Conservation (phyloP, 2,329 filamentous ascomycete species). For the Alternaria novae-zelandiae region DNA sequence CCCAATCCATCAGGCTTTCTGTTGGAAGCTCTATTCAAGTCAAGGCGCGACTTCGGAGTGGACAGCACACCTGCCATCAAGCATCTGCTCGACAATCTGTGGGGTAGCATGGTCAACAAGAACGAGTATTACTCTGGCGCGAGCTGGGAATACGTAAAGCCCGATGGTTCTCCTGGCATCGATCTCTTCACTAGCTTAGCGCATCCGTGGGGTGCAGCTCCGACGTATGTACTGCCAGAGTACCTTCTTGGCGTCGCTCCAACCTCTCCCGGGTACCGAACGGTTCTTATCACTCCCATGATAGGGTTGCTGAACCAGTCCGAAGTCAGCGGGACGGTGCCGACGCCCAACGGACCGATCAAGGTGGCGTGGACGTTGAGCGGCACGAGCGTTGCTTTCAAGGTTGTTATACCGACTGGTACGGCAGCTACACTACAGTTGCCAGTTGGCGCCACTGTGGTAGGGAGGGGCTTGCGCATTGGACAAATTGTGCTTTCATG, state of each 20-base stretch:
- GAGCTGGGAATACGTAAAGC: slow-evolving; percentile 55
- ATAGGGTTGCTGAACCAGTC: neutral
- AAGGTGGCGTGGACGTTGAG: neutral
- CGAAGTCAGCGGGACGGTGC: neutral
- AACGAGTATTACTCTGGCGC: slow-evolving; percentile 48
- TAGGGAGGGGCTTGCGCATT: neutral
- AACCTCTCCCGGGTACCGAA: slow-evolving; percentile 15
- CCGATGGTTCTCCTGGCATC: slow-evolving; percentile 50
- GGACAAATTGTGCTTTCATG: neutral
- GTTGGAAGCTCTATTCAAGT: slow-evolving; percentile 45
- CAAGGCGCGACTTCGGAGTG: slow-evolving; percentile 21
- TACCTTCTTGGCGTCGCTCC: slow-evolving; percentile 23
- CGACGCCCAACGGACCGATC: neutral
- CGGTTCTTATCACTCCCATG: neutral
- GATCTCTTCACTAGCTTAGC: slow-evolving; percentile 52
- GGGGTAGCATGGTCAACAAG: slow-evolving; percentile 52
- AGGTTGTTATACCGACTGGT: neutral
- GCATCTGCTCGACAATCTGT: slow-evolving; percentile 48
- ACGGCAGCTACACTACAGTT: neutral
- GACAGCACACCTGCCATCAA: slow-evolving; percentile 16
- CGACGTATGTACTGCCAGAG: slow-evolving; percentile 51
- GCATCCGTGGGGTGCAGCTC: slow-evolving; percentile 56
- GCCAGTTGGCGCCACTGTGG: neutral
- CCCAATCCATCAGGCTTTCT: slow-evolving; percentile 58
- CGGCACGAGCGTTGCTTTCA: neutral